phyloP scores from a whole-genome alignment of 1,284 basidiomycete species.

The Pseudozyma pruni region DNA sequence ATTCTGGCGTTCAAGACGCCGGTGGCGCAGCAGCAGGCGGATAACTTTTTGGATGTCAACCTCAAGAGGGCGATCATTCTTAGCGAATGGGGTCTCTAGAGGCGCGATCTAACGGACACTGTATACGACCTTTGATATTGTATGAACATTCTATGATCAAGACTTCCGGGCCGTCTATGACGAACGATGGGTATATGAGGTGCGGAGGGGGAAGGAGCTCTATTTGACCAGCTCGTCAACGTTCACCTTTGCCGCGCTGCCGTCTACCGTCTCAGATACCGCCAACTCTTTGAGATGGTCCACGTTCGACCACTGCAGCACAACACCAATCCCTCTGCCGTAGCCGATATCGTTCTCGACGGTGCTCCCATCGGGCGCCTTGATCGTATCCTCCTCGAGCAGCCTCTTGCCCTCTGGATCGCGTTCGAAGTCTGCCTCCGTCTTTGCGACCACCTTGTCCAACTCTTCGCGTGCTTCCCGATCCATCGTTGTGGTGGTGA shows the following conservation, averaged over 20 bases:
- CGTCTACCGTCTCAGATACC: neutral
- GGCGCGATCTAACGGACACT: too few relatives aligned
- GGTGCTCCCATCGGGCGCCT: slow-evolving; percentile 24
- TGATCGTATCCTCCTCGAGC: slow-evolving; percentile 31
- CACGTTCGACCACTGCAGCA: slow-evolving; percentile 35
- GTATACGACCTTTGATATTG: too few relatives aligned
- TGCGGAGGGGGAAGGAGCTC: too few relatives aligned
- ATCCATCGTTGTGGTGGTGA: neutral
- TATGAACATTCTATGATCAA: slow-evolving; percentile 9
- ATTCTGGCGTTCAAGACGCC: slow-evolving; percentile 63
- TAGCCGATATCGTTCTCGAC: slow-evolving; percentile 38
- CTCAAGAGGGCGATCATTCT: slow-evolving; percentile 18
- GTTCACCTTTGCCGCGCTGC: slow-evolving; percentile 27
- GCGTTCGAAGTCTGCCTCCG: slow-evolving; percentile 27
- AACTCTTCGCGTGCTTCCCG: slow-evolving; percentile 7
- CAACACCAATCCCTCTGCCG: slow-evolving; percentile 26
- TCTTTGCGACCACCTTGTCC: slow-evolving; percentile 24
- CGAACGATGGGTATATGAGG: neutral
- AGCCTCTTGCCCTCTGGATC: slow-evolving; percentile 25
- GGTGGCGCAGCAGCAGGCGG: slow-evolving; percentile 49
- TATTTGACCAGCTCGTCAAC: slow-evolving; percentile 50
- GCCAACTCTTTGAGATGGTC: slow-evolving; percentile 35
- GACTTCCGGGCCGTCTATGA: neutral
- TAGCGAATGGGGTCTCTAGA: slow-evolving; percentile 3
- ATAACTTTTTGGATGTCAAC: slow-evolving; percentile 55